Evolutionary conservation across 192 early-diverging fungal species (phyloP), one percentile per base, ranked within the genome.

Genomic region (Coemansia sp.): DNA sequence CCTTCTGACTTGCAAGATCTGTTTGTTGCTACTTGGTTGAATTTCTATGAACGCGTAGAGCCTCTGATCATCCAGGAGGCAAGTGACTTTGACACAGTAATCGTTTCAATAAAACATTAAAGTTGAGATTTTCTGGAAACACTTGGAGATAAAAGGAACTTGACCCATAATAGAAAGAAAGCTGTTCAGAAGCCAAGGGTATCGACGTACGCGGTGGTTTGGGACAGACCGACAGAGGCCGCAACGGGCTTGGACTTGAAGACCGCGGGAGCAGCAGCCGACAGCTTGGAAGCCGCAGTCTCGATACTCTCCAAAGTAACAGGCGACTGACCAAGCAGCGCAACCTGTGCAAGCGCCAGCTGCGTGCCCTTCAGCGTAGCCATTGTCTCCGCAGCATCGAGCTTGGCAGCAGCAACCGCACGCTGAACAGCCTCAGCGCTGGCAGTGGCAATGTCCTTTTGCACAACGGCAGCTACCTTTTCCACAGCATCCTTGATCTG

Each of bases 401-500:
- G 30, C 6, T 48, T 41, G n/a, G 74, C 54, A 13, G 70, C 66
- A 9, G 79, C 79, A 25, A 87, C 81, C 13, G 89, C 89, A 55
- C 88, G 78, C 70, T 84, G 69, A 48, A 88, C 81, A 20, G 84
- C 84, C 27, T 87, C 86, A 17, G 65, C 74, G 44, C 68, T 57
- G 23, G 78, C 71, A 23, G 67, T 69, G 50, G 84, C 84, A 50
- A 85, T 78, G n/a, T 68, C 34, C 59, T 83, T 83, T 72, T 90
- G 85, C 38, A 87, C 76, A 20, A 80, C 74, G 28, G 70, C 76
- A 30, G 87, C 87, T 27, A 86, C 77, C 61, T 79, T 68, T 55
- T 85, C 81, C 57, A 92, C 90, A 41, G 87, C 85, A 13, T 52
- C 60, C 48, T 87, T 82, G 30, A 92, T 67, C 54, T 86, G 81